These are phyloP conservation scores for Grosmannia penicillata DNA, from an alignment of 2,329 filamentous ascomycete genomes.

Conservation along the genomic window DNA sequence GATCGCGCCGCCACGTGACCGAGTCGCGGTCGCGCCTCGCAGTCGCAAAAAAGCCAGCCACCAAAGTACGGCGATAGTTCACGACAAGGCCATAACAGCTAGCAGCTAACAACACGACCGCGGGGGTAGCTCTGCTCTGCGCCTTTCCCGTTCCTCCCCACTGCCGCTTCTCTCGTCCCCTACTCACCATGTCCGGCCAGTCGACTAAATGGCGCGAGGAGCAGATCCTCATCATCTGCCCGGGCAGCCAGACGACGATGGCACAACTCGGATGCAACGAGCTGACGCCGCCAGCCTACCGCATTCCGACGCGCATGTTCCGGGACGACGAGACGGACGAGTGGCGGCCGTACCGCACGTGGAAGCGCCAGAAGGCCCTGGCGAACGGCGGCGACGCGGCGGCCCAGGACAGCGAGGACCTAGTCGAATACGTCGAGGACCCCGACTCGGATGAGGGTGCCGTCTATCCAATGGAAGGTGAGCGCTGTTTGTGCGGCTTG, in stretches of 20 bases:
- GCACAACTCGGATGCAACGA: constrained; percentile 83
- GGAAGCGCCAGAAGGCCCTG: constrained; percentile 39
- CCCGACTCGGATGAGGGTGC: constrained; percentile 77
- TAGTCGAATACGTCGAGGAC: constrained; percentile 78
- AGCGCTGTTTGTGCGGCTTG: neutral
- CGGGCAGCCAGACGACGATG: constrained; percentile 78
- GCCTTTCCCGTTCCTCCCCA: neutral
- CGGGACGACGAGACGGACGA: constrained; percentile 67
- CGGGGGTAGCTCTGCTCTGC: constrained; percentile 5
- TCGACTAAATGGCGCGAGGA: constrained; percentile 49
- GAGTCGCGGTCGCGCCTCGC: constrained; percentile 5
- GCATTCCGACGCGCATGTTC: constrained; percentile 91
- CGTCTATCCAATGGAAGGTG: constrained; percentile 58
- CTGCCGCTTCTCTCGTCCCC: neutral
- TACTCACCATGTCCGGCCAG: constrained; percentile 33
- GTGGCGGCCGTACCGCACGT: constrained; percentile 61
- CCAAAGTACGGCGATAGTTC: constrained; percentile 1
- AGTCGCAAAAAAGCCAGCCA: constrained; percentile 10
- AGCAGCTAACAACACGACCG: constrained; percentile 4
- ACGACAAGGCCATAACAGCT: neutral
- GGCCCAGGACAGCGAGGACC: constrained; percentile 24
- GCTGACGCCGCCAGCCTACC: constrained; percentile 77
- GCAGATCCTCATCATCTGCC: constrained; percentile 56
- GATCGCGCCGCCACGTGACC: neutral
- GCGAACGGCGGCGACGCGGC: constrained; percentile 12